These are phyloP conservation scores for Ocimum tenuiflorum DNA, from an alignment of 257 asterid genomes.

Conservation along the genomic window DNA sequence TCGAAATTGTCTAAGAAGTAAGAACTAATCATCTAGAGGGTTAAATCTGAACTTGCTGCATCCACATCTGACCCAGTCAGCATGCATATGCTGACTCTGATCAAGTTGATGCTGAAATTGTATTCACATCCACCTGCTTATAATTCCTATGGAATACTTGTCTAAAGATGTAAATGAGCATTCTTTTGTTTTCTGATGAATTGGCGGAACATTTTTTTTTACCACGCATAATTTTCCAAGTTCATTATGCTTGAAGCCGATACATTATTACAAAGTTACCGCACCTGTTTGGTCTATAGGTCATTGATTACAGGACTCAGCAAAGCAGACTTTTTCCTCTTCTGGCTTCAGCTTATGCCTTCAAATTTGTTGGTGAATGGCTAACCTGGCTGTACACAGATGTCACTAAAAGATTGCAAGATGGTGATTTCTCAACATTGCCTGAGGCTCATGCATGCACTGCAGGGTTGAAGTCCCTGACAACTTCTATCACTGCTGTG, in stretches of 20 bases:
- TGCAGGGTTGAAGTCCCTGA: constrained; percentile 98
- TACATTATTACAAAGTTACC: neutral
- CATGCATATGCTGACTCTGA: neutral
- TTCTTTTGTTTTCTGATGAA: neutral
- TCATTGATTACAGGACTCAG: constrained; percentile 93
- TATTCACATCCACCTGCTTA: neutral
- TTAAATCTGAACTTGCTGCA: neutral
- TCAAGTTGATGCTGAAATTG: neutral
- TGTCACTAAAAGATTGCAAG: constrained; percentile 73
- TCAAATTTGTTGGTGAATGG: constrained; percentile 96
- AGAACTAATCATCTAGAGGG: constrained; percentile 8
- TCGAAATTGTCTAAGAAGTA: constrained; percentile 1
- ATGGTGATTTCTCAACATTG: constrained; percentile 82
- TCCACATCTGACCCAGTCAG: neutral
- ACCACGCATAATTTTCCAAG: neutral
- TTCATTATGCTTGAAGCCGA: neutral
- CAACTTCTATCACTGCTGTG: constrained; percentile 91
- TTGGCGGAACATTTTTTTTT: neutral
- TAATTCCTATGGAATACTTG: neutral
- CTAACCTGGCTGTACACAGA: constrained; percentile 83
- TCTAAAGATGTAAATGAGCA: neutral
- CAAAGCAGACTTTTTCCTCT: constrained; percentile 89
- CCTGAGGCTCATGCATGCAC: constrained; percentile 99
- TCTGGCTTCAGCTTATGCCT: constrained; percentile 97
- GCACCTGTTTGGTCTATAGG: constrained; percentile 35